Evolutionary conservation across 2,329 filamentous ascomycete species (phyloP).

Genomic region (Neonectria neomacrospora): DNA sequence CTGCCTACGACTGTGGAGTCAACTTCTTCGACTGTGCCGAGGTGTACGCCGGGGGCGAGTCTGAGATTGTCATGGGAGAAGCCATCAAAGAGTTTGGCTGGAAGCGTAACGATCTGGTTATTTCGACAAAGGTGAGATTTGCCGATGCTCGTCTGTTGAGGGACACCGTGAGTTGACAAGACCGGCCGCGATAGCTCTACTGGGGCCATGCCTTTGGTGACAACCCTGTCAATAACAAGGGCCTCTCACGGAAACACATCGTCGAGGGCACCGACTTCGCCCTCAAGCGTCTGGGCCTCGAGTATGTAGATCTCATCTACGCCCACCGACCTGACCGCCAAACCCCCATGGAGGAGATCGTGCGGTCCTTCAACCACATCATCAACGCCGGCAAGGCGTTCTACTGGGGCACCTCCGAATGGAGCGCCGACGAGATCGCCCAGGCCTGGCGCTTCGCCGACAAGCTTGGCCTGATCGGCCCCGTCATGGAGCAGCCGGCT

Average conservation of each 20-base stretch:
- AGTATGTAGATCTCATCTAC: conserved; percentile 76
- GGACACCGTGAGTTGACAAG: conserved; percentile 5
- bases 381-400: conserved; percentile 75
- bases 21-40: conserved; percentile 74
- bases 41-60: conserved; percentile 67
- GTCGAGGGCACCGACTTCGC: conserved; percentile 72
- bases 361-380: conserved; percentile 76
- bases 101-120: conserved; percentile 70
- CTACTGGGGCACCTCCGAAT: conserved; percentile 78
- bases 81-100: conserved; percentile 69
- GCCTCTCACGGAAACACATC: conserved; percentile 75
- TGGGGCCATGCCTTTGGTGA: conserved; percentile 70
- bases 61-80: conserved; percentile 71
- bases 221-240: conserved; percentile 73
- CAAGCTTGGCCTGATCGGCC: conserved; percentile 69
- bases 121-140: conserved; percentile 65
- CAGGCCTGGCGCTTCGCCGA: conserved; percentile 71
- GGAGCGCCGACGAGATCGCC: conserved; percentile 73
- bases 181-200: conserved; percentile 63
- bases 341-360: conserved; percentile 77
- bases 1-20: conserved; percentile 68
- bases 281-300: conserved; percentile 66
- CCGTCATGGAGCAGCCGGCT: conserved; percentile 73
- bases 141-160: not conserved
- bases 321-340: conserved; percentile 75